Base-by-base conservation (phyloP, 2,329 filamentous ascomycete genomes). In the Parascedosporium putredinis region DNA sequence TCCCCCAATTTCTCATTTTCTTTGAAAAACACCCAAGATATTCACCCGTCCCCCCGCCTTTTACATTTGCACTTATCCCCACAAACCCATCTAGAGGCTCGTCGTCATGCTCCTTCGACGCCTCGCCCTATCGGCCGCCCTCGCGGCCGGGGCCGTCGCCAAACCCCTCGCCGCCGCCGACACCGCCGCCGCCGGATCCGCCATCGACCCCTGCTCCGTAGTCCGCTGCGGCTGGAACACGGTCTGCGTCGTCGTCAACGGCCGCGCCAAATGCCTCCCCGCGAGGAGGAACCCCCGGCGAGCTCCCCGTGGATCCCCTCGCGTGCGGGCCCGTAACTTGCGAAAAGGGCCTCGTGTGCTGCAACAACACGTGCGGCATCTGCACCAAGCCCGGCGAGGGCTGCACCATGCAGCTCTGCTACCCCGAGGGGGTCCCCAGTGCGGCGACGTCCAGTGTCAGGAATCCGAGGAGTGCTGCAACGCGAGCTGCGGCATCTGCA, bases 361-460 rank as follows among this genome's bases (percentile, higher is more conserved):
- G 55, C 38, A 57, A 57, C 42, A 44, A 53, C 24, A 18, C 48
- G 9, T 56, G 55, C 24, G 55, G 55, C 2, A 47, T 52, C 18
- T 56, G 55, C 31, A 33, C 40, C 2, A 49, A 50, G 31, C 55
- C 55, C 5, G 53, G 46, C n/a, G 42, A 51, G 2, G 14, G 20
- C n/a, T 56, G 55, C 29, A 40, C 52, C 20, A 34, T 45, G 33
- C 50, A 54, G 52, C 29, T 50, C 18, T 56, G 55, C 49, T 10
- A 20, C 9, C 40, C 40, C 22, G 22, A 9, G 6, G 22, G 23
- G n/a, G n/a, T n/a, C n/a, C n/a, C n/a, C n/a, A n/a, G n/a, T n/a
- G n/a, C n/a, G n/a, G n/a, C n/a, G n/a, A n/a, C n/a, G n/a, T n/a
- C n/a, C n/a, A n/a, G n/a, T n/a, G n/a, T n/a, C n/a, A n/a, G n/a